Conservation (phyloP, 1,284 basidiomycete genomes). For the Trichosporon ovoides region DNA sequence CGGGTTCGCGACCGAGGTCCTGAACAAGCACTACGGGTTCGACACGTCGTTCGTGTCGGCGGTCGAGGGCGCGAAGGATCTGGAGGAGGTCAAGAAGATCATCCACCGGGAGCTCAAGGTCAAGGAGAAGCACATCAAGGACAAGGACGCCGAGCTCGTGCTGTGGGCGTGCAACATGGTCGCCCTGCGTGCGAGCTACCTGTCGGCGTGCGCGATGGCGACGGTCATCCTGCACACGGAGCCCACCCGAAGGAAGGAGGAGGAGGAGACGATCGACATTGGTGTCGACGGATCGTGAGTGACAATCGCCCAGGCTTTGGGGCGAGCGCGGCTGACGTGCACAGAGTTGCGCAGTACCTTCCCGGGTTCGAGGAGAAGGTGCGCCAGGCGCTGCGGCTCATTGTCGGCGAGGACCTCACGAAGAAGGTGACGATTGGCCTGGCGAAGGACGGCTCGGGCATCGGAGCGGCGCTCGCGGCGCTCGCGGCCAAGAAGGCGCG, state of each 20-base stretch:
- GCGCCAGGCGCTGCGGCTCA: slow-evolving; percentile 63
- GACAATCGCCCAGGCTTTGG: background rate
- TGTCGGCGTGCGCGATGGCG: slow-evolving; percentile 83
- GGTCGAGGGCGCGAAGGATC: slow-evolving; percentile 57
- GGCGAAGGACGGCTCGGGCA: slow-evolving; percentile 95
- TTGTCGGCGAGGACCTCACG: slow-evolving; percentile 77
- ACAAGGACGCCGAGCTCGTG: slow-evolving; percentile 63
- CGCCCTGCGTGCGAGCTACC: slow-evolving; percentile 70
- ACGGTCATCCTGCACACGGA: slow-evolving; percentile 78
- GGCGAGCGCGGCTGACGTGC: background rate
- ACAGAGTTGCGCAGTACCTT: slow-evolving; percentile 81
- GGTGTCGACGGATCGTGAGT: slow-evolving; percentile 82
- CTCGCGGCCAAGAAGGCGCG: slow-evolving; percentile 49
- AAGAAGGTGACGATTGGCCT: slow-evolving; percentile 75
- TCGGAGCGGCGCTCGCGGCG: slow-evolving; percentile 58
- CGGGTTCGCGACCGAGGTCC: slow-evolving; percentile 63
- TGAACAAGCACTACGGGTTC: slow-evolving; percentile 89
- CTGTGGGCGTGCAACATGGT: slow-evolving; percentile 73
- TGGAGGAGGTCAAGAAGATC: slow-evolving; percentile 52
- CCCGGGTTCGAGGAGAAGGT: slow-evolving; percentile 74
- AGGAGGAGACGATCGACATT: slow-evolving; percentile 59
- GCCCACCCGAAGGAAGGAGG: slow-evolving; percentile 53
- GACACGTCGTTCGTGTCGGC: slow-evolving; percentile 90
- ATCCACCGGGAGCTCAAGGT: slow-evolving; percentile 63
- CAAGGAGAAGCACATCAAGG: slow-evolving; percentile 47